These are phyloP conservation scores for Lasiodiplodia citricola DNA, from an alignment of 2,329 filamentous ascomycete species.

Conservation along the genomic window DNA sequence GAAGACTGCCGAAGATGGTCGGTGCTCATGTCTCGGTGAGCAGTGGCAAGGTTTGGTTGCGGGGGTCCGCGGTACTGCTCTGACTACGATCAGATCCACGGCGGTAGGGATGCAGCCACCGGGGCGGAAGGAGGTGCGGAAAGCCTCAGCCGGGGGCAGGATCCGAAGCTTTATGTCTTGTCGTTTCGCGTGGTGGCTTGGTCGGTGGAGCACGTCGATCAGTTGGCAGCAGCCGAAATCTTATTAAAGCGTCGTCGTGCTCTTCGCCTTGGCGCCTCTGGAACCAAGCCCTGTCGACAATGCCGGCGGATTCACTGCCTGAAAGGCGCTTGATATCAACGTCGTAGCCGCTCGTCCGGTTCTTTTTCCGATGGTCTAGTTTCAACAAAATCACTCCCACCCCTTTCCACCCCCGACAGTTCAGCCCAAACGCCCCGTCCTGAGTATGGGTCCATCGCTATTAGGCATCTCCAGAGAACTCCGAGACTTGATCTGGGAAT, in stretches of 20 bases:
- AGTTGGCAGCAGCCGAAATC: neutral
- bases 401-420: neutral
- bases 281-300: neutral
- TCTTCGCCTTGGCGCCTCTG: neutral
- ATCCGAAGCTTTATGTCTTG: neutral
- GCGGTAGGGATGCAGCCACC: neutral
- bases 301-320: neutral
- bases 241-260: neutral
- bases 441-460: constrained; percentile 2
- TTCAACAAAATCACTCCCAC: no score
- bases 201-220: constrained; percentile 6
- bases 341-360: neutral
- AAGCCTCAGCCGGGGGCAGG: constrained; percentile 6
- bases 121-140: neutral
- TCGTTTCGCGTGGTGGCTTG: neutral
- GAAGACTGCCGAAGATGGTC: constrained; percentile 4
- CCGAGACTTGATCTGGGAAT: constrained; percentile 20
- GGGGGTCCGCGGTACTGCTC: neutral
- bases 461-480: constrained; percentile 18
- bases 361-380: neutral
- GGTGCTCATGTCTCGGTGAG: neutral
- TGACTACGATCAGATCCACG: neutral
- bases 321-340: neutral
- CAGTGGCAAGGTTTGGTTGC: neutral
- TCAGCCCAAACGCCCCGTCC: neutral